Conservation (phyloP, 768 basidiomycete species). For the Russula sp. region DNA sequence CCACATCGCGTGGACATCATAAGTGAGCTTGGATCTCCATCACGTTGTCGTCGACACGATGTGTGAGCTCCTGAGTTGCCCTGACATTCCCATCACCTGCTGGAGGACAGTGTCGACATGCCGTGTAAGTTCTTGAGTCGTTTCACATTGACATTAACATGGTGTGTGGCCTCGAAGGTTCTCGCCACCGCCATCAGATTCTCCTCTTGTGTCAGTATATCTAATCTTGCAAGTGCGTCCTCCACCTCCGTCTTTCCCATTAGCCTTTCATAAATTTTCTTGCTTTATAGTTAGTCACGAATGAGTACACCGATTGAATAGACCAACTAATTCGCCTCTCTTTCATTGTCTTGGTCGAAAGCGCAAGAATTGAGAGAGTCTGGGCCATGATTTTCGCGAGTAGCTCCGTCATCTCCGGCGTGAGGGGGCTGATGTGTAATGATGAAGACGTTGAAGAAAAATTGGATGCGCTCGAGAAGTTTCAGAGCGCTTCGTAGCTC, state of each 20-base stretch:
- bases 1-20: background rate
- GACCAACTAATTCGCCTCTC: no score
- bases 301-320: background rate
- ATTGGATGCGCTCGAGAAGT: background rate
- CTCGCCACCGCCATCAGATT: background rate
- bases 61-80: no score
- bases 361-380: background rate
- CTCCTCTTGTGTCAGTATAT: background rate
- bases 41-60: no score
- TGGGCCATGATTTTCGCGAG: background rate
- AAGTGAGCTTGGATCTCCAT: background rate
- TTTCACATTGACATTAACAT: no score
- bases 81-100: no score
- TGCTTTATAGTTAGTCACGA: background rate
- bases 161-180: background rate
- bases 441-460: background rate
- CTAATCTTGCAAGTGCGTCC: background rate
- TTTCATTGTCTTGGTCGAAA: background rate
- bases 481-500: background rate
- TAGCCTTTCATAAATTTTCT: background rate
- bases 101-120: background rate
- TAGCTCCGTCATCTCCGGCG: background rate
- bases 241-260: background rate
- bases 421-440: background rate
- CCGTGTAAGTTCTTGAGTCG: no score